phyloP scores from a whole-genome alignment of 768 basidiomycete species.

The Atractiella rhizophila region DNA sequence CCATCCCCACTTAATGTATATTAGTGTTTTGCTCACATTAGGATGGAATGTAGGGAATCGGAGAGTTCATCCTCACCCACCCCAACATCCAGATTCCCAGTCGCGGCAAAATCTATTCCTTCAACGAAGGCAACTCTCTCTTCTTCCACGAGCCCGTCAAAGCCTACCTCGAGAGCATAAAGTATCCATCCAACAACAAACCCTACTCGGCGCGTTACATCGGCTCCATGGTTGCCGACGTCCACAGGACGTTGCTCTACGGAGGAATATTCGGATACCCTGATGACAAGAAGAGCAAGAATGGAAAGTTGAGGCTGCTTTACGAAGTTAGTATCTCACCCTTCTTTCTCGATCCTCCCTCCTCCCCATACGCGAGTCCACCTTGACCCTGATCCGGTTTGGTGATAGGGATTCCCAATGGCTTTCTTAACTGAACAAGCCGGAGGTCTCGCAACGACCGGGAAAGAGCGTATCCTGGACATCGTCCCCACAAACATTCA shows the following conservation, averaged over 20 bases:
- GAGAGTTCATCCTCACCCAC: constrained; percentile 97
- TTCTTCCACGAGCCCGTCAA: constrained; percentile 66
- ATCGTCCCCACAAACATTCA: constrained; percentile 67
- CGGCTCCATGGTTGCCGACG: constrained; percentile 97
- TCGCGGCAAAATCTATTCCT: constrained; percentile 96
- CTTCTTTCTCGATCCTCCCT: constrained; percentile 72
- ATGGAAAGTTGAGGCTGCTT: constrained; percentile 71
- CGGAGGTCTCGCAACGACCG: constrained; percentile 87
- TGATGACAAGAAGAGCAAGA: constrained; percentile 90
- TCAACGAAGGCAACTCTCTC: constrained; percentile 95
- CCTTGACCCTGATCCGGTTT: background rate
- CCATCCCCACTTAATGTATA: background rate
- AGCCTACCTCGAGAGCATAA: constrained; percentile 70
- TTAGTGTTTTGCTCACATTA: background rate
- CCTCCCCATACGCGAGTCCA: constrained; percentile 39
- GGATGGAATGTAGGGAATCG: constrained; percentile 31
- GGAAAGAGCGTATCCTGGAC: constrained; percentile 75
- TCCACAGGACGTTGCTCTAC: constrained; percentile 82
- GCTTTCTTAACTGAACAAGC: constrained; percentile 32
- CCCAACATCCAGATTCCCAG: constrained; percentile 81
- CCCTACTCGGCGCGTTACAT: constrained; percentile 44
- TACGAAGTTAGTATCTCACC: constrained; percentile 99
- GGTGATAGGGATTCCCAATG: background rate
- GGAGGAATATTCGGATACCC: constrained; percentile 98
- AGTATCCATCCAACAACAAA: constrained; percentile 51